phyloP scores from a whole-genome alignment of 352 stramenopile genomes.

The Phytophthora tubulina region DNA sequence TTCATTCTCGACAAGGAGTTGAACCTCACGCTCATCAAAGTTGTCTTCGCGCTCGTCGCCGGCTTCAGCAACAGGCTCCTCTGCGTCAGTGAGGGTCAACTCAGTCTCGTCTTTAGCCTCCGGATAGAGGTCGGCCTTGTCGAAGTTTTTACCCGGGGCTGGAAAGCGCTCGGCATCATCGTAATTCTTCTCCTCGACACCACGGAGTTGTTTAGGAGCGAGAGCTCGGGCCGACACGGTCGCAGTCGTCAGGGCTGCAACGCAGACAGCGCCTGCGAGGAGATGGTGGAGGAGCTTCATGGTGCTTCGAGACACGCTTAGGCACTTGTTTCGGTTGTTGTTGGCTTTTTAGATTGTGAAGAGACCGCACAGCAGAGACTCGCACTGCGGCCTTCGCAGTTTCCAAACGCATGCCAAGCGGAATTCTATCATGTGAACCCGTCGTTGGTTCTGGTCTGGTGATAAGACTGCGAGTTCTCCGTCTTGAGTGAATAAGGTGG shows the following conservation, averaged over 20 bases:
- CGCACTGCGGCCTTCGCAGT: neutral
- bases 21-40: neutral
- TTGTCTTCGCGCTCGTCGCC: neutral
- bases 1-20: neutral
- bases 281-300: conserved; percentile 27
- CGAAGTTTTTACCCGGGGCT: conserved; percentile 1
- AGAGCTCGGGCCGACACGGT: neutral
- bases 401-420: neutral
- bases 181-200: neutral
- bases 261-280: conserved; percentile 1
- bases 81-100: neutral
- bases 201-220: conserved; percentile 10
- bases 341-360: conserved; percentile 15
- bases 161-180: too few species aligned
- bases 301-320: neutral
- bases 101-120: neutral
- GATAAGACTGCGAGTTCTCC: neutral
- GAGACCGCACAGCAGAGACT: too few species aligned
- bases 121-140: conserved; percentile 1
- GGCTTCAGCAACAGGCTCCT: neutral
- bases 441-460: conserved; percentile 17
- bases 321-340: conserved; percentile 8
- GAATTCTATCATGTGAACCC: neutral
- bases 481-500: neutral
- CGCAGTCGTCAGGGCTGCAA: neutral